Base-by-base conservation (phyloP, 1,284 basidiomycete genomes). In the Ceratobasidium theobromae region DNA sequence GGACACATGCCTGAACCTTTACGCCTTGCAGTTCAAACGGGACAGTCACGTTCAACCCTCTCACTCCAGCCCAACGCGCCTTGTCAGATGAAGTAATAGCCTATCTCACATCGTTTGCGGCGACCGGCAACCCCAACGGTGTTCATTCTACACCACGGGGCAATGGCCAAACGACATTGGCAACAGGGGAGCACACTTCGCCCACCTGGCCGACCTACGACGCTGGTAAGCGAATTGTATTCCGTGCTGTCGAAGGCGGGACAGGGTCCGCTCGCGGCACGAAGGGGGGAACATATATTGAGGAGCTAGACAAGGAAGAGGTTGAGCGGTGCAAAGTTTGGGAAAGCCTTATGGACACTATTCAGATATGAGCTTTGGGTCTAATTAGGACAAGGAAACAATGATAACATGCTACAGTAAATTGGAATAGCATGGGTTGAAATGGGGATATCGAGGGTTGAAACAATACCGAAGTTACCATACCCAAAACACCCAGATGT, bases 11-110 rank as follows among this genome's bases (percentile, higher is more conserved):
- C 14, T 16, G 3, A 23, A 3, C 16, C 18, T n/a, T n/a, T n/a
- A n/a, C n/a, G n/a, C n/a, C n/a, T n/a, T n/a, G 14, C 28, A 64
- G 60, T 27, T 49, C 60, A 4, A 64, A 64, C 25, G 60, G 60
- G 33, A 52, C 60, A 11, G 43, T 2, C 0, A 64, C 48, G 21
- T 64, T 64, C 35, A 51, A 51, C n/a, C 60, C 60, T 4, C 48
- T 64, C 12, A 64, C 60, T 1, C 60, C 60, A 16, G 25, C 48
- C 35, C 48, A 64, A 30, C 60, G 60, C 12, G 60, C 60, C 6
- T 32, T 64, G 6, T 52, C 60, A 11, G 60, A 64, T 27, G 48
- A 64, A 49, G n/a, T 40, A 3, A 64, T 64, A 21, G 30, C 48
- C 1, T 43, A 64, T 21, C 27, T 64, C 11, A 49, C 27, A 30